Evolutionary conservation across 441 rosid genomes (phyloP).

Genomic region (Erodium moschatum): DNA sequence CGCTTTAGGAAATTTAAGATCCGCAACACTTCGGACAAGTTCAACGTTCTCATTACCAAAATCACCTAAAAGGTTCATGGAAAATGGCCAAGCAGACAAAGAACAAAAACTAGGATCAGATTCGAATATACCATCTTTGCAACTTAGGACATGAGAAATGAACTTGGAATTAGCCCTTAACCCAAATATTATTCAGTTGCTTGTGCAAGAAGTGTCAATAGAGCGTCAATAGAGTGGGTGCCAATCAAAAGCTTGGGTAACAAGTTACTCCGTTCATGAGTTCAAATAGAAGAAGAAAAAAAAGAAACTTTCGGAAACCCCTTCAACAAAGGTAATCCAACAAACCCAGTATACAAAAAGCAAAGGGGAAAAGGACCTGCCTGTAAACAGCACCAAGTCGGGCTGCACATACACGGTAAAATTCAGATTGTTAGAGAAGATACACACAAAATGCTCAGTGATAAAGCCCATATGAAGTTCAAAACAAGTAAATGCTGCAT

Average conservation of each 20-base stretch:
- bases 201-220: not conserved
- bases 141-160: not conserved
- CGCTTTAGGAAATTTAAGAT: conserved; percentile 61
- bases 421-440: conserved; percentile 23
- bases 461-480: not conserved
- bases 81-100: not conserved
- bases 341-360: conserved; percentile 15
- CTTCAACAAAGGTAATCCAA: conserved; percentile 10
- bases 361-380: conserved; percentile 31
- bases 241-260: not conserved
- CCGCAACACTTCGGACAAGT: conserved; percentile 56
- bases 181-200: not conserved
- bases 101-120: conserved; percentile 2
- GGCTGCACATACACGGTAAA: conserved; percentile 50
- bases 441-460: not conserved
- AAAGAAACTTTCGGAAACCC: conserved; percentile 9
- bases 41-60: conserved; percentile 71
- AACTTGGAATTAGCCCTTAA: not conserved
- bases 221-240: not conserved
- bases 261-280: not conserved
- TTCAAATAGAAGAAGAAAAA: conserved; percentile 1
- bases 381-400: conserved; percentile 90
- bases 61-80: conserved; percentile 49
- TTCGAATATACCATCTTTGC: not conserved
- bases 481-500: not conserved